These are phyloP conservation scores for Hypomontagnella monticulosa DNA, from an alignment of 495 filamentous ascomycete species.

Conservation along the genomic window DNA sequence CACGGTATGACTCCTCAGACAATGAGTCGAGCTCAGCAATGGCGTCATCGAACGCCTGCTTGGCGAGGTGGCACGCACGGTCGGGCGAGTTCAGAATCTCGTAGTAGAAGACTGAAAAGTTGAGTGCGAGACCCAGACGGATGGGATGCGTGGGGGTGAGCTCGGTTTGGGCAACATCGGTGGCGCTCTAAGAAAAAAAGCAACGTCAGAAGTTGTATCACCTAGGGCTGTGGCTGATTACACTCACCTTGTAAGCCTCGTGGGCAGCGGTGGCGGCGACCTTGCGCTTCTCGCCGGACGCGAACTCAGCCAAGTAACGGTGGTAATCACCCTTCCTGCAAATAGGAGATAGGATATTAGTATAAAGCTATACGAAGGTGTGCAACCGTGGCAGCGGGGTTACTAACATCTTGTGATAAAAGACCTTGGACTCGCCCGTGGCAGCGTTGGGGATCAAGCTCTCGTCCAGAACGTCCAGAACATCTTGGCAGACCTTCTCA, in stretches of 20 bases:
- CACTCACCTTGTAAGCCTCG: constrained; percentile 95
- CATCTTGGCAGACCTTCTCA: constrained; percentile 98
- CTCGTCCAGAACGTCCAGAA: constrained; percentile 94
- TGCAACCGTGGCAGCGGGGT: neutral
- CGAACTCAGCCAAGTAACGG: constrained; percentile 99
- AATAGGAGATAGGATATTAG: constrained; percentile 18
- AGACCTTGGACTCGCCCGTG: constrained; percentile 99
- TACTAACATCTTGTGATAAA: constrained; percentile 99
- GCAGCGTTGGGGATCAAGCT: constrained; percentile 97
- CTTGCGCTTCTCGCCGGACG: constrained; percentile 99
- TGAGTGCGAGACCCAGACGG: constrained; percentile 95
- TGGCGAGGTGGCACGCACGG: constrained; percentile 97
- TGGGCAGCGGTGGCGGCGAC: constrained; percentile 93
- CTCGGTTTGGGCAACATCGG: constrained; percentile 97
- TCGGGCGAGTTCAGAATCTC: constrained; percentile 99
- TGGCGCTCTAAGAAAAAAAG: constrained; percentile 74
- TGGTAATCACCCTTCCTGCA: constrained; percentile 99
- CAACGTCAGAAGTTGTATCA: constrained; percentile 26
- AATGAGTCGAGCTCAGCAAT: constrained; percentile 99
- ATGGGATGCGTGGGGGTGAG: constrained; percentile 98
- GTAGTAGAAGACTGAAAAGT: constrained; percentile 99
- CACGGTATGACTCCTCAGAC: constrained; percentile 98
- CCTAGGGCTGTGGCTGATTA: constrained; percentile 1
- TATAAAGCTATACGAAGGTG: constrained; percentile 29
- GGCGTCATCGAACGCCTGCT: constrained; percentile 99